Conservation (phyloP, 78 protist genomes). For the Bodo saltans region DNA sequence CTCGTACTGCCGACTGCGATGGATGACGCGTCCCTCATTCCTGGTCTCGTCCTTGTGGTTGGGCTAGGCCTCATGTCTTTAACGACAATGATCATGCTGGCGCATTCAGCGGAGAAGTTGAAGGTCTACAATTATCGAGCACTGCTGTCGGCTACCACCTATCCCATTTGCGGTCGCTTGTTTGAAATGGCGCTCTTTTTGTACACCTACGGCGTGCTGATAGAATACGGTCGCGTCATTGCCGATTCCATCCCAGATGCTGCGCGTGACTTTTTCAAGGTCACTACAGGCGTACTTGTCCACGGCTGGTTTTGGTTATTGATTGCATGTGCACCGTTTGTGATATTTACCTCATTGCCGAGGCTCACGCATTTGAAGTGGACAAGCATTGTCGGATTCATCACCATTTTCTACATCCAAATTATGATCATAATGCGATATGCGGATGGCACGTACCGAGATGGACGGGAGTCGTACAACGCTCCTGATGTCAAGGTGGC, state of each 20-base stretch:
- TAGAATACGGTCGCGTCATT: slow-evolving; percentile 2
- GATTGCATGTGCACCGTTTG: background rate
- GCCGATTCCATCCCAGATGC: background rate
- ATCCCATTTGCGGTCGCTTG: background rate
- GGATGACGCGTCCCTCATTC: background rate
- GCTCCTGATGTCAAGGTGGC: background rate
- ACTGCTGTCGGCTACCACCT: background rate
- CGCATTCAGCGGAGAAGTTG: background rate
- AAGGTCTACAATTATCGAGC: background rate
- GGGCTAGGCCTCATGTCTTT: background rate
- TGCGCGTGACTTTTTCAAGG: background rate
- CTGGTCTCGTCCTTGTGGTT: background rate
- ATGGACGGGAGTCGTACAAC: background rate
- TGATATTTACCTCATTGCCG: background rate
- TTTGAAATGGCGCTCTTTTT: background rate
- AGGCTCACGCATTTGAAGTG: slow-evolving; percentile 9
- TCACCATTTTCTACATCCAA: slow-evolving; percentile 8
- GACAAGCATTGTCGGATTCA: background rate
- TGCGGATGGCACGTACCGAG: background rate
- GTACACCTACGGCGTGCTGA: slow-evolving; percentile 13
- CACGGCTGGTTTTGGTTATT: background rate
- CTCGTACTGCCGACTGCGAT: slow-evolving; percentile 10
- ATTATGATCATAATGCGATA: background rate
- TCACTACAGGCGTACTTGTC: background rate
- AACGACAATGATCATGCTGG: background rate